Conservation (phyloP, 1,284 basidiomycete species). For the Moesziomyces sp. region DNA sequence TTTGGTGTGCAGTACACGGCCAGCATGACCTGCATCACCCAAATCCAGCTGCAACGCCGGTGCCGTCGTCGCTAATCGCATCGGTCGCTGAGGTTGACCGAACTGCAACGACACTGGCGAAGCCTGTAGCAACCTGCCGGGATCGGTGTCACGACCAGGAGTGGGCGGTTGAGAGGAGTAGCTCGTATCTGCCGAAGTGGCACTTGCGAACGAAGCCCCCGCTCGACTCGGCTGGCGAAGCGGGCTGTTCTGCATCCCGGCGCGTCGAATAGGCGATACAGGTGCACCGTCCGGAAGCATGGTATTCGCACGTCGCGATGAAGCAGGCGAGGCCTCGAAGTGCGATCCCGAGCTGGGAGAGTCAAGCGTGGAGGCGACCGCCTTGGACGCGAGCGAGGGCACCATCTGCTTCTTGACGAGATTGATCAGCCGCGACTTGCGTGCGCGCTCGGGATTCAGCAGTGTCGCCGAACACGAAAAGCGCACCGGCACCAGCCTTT, state of each 20-base stretch:
- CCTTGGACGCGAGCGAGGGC: slow-evolving; percentile 42
- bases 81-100: slow-evolving; percentile 2
- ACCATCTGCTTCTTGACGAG: slow-evolving; percentile 56
- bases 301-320: slow-evolving; percentile 13
- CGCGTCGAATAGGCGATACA: slow-evolving; percentile 11
- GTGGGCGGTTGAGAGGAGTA: slow-evolving; percentile 31
- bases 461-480: slow-evolving; percentile 58
- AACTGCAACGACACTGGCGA: slow-evolving; percentile 22
- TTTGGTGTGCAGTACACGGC: slow-evolving; percentile 23
- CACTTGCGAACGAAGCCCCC: slow-evolving; percentile 10
- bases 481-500: slow-evolving; percentile 34
- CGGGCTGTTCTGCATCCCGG: slow-evolving; percentile 17
- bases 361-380: slow-evolving; percentile 8
- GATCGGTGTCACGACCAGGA: slow-evolving; percentile 7
- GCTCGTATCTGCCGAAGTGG: slow-evolving; percentile 37
- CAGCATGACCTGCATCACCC: background rate
- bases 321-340: slow-evolving; percentile 27
- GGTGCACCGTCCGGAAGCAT: slow-evolving; percentile 3
- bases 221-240: slow-evolving; percentile 19
- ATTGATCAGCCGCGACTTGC: slow-evolving; percentile 53
- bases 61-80: background rate
- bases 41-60: slow-evolving; percentile 23
- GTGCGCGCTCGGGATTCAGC: slow-evolving; percentile 51
- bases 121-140: slow-evolving; percentile 11
- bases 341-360: slow-evolving; percentile 10